A percentile compares a stretch with the other conserved stretches of the same genome.
phyloP scores from a whole-genome alignment of 139 green algal species.

The Yamagishiella unicocca region DNA sequence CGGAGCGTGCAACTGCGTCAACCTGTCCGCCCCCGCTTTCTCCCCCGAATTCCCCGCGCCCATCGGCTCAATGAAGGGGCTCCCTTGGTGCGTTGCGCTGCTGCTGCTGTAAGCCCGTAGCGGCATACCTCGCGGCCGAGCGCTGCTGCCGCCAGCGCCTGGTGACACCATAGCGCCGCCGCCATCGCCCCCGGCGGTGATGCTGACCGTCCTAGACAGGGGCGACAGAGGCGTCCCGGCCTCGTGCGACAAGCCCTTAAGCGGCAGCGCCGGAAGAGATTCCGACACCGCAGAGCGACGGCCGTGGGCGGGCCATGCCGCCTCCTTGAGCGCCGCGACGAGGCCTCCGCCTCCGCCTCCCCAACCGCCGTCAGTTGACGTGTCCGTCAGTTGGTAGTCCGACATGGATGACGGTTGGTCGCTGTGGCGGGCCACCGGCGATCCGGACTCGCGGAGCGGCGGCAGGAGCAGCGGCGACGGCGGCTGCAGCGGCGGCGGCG shows the following conservation, averaged over 20 bases:
- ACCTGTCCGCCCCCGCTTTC: no score
- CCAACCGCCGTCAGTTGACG: constrained; percentile 2
- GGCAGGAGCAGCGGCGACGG: not conserved
- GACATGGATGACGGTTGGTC: not conserved
- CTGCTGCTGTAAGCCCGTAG: not conserved
- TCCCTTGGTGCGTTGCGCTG: no score
- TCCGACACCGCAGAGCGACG: not conserved
- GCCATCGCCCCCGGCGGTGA: not conserved
- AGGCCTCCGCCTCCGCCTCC: not conserved
- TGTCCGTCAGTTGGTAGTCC: not conserved
- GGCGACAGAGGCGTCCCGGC: no score
- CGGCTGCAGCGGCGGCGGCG: not conserved
- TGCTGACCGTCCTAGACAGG: no score
- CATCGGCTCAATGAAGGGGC: no score
- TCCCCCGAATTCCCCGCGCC: no score
- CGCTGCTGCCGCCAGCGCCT: not conserved
- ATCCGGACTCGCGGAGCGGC: not conserved
- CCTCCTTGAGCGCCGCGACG: not conserved
- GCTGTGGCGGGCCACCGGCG: not conserved
- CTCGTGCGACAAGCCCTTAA: no score
- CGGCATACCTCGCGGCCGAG: not conserved
- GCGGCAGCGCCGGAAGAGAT: constrained; percentile 8
- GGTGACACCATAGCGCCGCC: no score
- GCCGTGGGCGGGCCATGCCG: not conserved
- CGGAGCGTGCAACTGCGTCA: no score